Evolutionary conservation across 2,329 filamentous ascomycete species (phyloP), one percentile per base, ranked within the genome.

Genomic region (Aspergillus uvarum): DNA sequence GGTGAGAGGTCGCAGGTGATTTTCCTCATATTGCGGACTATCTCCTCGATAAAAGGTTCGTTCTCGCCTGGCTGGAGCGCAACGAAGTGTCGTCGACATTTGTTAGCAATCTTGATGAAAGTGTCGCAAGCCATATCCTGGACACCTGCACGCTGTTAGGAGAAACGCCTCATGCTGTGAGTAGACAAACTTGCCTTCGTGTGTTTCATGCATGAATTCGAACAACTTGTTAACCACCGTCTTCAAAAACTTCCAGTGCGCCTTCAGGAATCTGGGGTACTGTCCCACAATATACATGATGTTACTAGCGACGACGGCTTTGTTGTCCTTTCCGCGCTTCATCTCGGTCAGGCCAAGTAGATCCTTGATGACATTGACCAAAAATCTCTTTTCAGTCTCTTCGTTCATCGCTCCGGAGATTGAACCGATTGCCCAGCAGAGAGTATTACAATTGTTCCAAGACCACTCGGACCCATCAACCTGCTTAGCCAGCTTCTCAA

Each of bases 251-350:
- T 99, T 99, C 95, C 95, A 99, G 77, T 99, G 95, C 1, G 95
- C 95, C 81, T 99, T 99, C 70, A 99, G 81, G 81, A 99, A 99
- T 21, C 95, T 91, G 42, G 95, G 95, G 74, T 99, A 99, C 74
- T 99, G 95, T 60, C 95, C 95, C 63, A 99, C 95, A 79, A 99
- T 99, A 76, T 99, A 99, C 95, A 99, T 99, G 72, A 99, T 99
- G 80, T 99, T 99, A 80, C 92, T 96, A 64, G 95, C 95, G 47
- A 99, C 95, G 10, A 99, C 95, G 12, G 95, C 95, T 77, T 99
- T 99, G 85, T 99, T 99, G 81, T 99, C 95, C 73, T 99, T 99
- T 64, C 95, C 95, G 56, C 96, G 91, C 82, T 99, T 99, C 93
- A 97, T 97, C 77, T 99, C 95, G 0, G 95, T 99, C 58, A 99